Evolutionary conservation across 2,329 filamentous ascomycete species (phyloP), one percentile per base, ranked within the genome.

Genomic region (Aureobasidium subglaciale): DNA sequence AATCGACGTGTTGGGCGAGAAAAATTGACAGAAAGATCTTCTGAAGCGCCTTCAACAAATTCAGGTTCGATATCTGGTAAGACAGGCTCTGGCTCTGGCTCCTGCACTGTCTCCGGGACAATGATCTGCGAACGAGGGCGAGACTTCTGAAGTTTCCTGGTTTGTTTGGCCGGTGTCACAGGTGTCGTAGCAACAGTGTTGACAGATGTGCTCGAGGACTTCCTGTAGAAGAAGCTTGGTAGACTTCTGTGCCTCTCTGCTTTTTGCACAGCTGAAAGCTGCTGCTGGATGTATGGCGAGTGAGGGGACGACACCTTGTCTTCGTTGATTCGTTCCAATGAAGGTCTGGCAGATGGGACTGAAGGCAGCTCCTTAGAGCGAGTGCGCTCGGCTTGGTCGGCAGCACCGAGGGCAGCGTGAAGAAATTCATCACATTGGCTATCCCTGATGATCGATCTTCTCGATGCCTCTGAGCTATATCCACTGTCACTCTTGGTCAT

Each of bases 21-120:
- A 54, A 72, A 73, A 24, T 68, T 66, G 25, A 61, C 61, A 34
- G 63, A 64, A n/a, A 72, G 60, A 41, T 68, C 62, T 15, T 62
- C 62, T 10, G 70, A 69, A 7, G 71, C 63, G 10, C 32, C 41
- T 15, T 32, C 24, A 9, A 41, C 9, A 27, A 48, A 30, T 11
- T 46, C 48, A 7, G 40, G 38, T 18, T 37, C 32, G 15, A 57
- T 9, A n/a, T 53, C 35, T 29, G 49, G 32, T 24, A 40, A n/a
- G n/a, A n/a, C n/a, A n/a, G n/a, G 49, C 10, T 20, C 18, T 34
- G 50, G 50, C 29, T 54, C 38, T 6, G 37, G 27, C 29, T 57
- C 22, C 10, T 50, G 32, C 24, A 29, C 24, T 15, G 16, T 7
- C 11, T 30, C 40, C 35, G 20, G 42, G 13, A 41, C 27, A n/a